Evolutionary conservation across 495 filamentous ascomycete species (phyloP), one percentile per base, ranked within the genome.

Genomic region (Penicillium arizonense): DNA sequence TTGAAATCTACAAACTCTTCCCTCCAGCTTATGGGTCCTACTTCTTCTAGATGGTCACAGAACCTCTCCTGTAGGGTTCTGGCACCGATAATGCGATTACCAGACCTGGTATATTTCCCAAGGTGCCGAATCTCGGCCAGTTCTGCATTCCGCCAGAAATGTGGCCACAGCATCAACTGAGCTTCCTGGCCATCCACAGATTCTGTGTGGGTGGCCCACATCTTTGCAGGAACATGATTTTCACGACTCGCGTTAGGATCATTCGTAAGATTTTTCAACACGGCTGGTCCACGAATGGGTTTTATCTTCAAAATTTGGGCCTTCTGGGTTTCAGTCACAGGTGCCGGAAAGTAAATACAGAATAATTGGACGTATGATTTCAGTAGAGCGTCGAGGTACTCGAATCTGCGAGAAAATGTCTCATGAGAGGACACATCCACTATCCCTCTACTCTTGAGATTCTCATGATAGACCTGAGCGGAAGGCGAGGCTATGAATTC

Each of bases 391-490:
- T 23, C 26, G 20, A 39, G 35, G 20, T 36, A 37, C 32, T 23
- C 20, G 20, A 16, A 26, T 20, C 35, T 48, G 6, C 8, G 23
- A 18, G 23, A 48, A 35, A 14, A 41, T 41, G 41, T 51, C 36
- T 51, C 41, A 21, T 36, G 47, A 30, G 23, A 45, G 32, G 21
- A 46, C 12, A 43, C 6, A 9, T 9, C 33, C 35, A 18, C 46
- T 13, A 47, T 47, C 11, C 33, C 47, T 39, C 37, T 33, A 28
- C 13, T 13, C 21, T 23, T 5, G 8, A 52, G 54, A 28, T 28
- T 51, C 40, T 56, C 54, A 35, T 42, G 41, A 44, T 46, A 56
- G 35, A 56, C 47, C 35, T 56, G 47, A 40, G 40, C 35, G 42
- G 39, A 52, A 44, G 49, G 49, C 39, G 54, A 56, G 42, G 33